Evolutionary conservation across 768 basidiomycete species (phyloP).

Genomic region (Trametes gibbosa): DNA sequence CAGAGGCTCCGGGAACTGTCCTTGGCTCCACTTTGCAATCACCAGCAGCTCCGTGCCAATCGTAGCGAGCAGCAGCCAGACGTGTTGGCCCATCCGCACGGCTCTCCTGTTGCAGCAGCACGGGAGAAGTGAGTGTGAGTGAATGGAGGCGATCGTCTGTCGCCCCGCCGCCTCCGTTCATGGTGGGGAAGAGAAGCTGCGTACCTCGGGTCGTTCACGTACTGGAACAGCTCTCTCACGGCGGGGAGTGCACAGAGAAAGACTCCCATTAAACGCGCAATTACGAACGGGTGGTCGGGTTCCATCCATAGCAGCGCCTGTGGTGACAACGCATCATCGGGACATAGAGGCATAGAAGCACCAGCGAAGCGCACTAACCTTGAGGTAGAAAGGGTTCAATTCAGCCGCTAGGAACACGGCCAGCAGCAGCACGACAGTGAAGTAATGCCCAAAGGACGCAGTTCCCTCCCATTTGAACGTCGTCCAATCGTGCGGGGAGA

Average conservation of each 20-base stretch:
- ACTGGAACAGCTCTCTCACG: constrained; percentile 79
- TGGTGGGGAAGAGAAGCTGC: constrained; percentile 22
- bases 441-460: constrained; percentile 68
- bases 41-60: constrained; percentile 77
- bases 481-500: constrained; percentile 86
- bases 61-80: constrained; percentile 85
- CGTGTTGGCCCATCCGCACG: constrained; percentile 88
- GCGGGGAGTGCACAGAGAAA: constrained; percentile 88
- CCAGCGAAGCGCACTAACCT: constrained; percentile 42
- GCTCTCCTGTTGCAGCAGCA: constrained; percentile 49
- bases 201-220: constrained; percentile 79
- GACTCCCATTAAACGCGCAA: constrained; percentile 65
- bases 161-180: constrained; percentile 4
- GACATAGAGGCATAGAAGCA: not conserved
- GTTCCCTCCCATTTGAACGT: constrained; percentile 86
- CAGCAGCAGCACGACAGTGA: constrained; percentile 71
- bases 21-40: constrained; percentile 80
- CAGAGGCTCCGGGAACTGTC: constrained; percentile 62
- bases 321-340: constrained; percentile 16
- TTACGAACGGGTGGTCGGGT: constrained; percentile 83
- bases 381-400: constrained; percentile 85
- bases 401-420: constrained; percentile 82
- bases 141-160: constrained; percentile 13
- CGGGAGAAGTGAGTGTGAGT: not conserved
- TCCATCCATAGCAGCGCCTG: constrained; percentile 81